A percentile compares a stretch with the other conserved stretches of the same genome.
These are phyloP conservation scores for Hyphopichia burtonii DNA, from an alignment of 1,139 yeast genomes.

Conservation along the genomic window DNA sequence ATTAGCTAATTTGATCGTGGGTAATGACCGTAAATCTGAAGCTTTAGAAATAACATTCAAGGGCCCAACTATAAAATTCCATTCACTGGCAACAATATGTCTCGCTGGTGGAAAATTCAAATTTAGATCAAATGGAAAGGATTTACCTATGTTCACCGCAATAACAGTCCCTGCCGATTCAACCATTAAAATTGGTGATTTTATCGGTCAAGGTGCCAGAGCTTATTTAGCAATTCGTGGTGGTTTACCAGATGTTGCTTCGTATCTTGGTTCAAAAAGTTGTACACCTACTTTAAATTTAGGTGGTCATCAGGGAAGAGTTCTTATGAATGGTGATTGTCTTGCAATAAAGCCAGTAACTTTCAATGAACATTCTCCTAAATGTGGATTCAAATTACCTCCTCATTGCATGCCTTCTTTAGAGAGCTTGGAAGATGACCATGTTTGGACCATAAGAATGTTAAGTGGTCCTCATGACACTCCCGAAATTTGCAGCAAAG, in stretches of 20 bases:
- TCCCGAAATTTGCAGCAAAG: constrained; percentile 27
- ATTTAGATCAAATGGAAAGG: constrained; percentile 18
- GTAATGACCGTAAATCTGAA: constrained; percentile 22
- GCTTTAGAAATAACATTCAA: constrained; percentile 28
- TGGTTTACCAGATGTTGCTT: constrained; percentile 34
- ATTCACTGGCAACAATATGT: constrained; percentile 22
- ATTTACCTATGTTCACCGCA: constrained; percentile 26
- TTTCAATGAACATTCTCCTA: background rate
- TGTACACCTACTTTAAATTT: constrained; percentile 31
- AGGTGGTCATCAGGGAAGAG: constrained; percentile 39
- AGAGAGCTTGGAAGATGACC: constrained; percentile 15
- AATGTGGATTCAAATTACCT: constrained; percentile 20
- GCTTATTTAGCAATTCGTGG: constrained; percentile 32
- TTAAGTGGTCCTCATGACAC: constrained; percentile 37
- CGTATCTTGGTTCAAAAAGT: constrained; percentile 31
- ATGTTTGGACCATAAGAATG: constrained; percentile 24
- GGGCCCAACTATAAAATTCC: constrained; percentile 31
- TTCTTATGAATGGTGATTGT: constrained; percentile 32
- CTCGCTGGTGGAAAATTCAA: constrained; percentile 25
- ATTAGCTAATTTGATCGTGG: constrained; percentile 32
- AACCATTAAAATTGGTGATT: constrained; percentile 24
- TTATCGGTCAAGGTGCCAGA: constrained; percentile 20
- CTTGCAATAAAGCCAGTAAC: constrained; percentile 15
- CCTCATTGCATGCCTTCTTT: constrained; percentile 12
- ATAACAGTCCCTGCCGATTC: constrained; percentile 24